Base-by-base conservation (phyloP, 129 eudicot genomes). In the Tagetes patula region DNA sequence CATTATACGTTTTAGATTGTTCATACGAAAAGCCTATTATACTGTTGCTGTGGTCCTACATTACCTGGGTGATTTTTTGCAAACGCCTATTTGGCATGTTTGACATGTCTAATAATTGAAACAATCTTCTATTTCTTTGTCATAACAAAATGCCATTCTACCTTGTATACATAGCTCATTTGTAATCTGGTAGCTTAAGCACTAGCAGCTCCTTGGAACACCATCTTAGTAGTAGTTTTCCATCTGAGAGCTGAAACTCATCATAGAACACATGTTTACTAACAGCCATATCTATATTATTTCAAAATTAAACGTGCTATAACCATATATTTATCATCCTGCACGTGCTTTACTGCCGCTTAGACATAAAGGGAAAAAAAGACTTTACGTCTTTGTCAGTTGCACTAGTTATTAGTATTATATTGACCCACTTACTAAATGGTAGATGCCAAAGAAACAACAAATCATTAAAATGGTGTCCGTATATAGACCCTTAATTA, bases 101-200 rank as follows among this genome's bases (percentile, higher is more conserved):
- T 62, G 4, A 37, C 46, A 38, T 62, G 67, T 38, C 12, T 62
- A 4, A 38, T 6, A 60, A 62, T n/a, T 36, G 30, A 12, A 61
- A 62, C 31, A 37, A 38, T 12, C 31, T 62, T 37, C 31, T 60
- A 60, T 27, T 6, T 38, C 67, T 62, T 38, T 36, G 30, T 62
- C 45, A 37, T 37, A 3, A 62, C 46, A 36, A 62, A 62, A 39
- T 63, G 33, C 32, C 8, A n/a, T 14, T 64, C 69, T 64, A 40
- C 48, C 12, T 14, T 64, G 69, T 63, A 38, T 39, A 11, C 14
- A 39, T 39, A n/a, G 69, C 69, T 40, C 49, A 3, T 34, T 64
- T 64, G 40, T n/a, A 64, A 40, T 64, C 40, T 64, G 48, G 49
- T 64, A 64, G 69, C 36, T 40, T 40, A 64, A 40, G 69, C 34